Evolutionary conservation across 192 early-diverging fungal genomes (phyloP), one percentile per base, ranked within the genome.

Genomic region (Backusella morwellensis): DNA sequence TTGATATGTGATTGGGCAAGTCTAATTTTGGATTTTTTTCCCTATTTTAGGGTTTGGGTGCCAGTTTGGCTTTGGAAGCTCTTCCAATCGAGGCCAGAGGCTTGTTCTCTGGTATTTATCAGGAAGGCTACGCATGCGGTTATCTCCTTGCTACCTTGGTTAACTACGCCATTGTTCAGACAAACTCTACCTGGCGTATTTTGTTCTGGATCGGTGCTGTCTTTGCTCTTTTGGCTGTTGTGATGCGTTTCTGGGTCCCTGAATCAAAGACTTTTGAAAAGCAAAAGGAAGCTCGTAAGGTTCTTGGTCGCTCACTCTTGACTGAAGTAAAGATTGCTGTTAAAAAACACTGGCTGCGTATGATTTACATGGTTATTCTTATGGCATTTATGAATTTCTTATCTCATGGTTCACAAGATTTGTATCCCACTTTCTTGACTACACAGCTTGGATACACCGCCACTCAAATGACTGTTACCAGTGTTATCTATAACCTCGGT

Each of bases 101-200:
- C 54, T 77, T 94, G 23, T 93, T 94, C 35, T 90, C 91, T 7
- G 93, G 93, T 35, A 91, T 94, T 35, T 84, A 93, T 42, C 93
- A 94, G 67, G 44, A 66, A 70, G 92, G 90, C 1, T 93, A 92
- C 75, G 88, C 93, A 9, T 76, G 85, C 19, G 93, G 93, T 7
- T 91, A 90, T 76, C 81, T 94, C 1, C 63, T 94, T 0, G 91
- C 93, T 4, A 81, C 90, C 1, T 73, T 90, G 67, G 70, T 93
- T 23, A 90, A 90, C 77, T 89, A 88, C 68, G 78, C 77, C 2
- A 75, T 92, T 52, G 82, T 91, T 26, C 82, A 86, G 1, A 81
- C 47, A 47, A 86, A 87, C 38, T 70, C 76, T 35, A 56, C 68
- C 7, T 94, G 93, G 93, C 86, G 93, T 9, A 86, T 89, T 35